Conservation (phyloP, 163 green algal genomes). For the Prototheca wickerhamii region DNA sequence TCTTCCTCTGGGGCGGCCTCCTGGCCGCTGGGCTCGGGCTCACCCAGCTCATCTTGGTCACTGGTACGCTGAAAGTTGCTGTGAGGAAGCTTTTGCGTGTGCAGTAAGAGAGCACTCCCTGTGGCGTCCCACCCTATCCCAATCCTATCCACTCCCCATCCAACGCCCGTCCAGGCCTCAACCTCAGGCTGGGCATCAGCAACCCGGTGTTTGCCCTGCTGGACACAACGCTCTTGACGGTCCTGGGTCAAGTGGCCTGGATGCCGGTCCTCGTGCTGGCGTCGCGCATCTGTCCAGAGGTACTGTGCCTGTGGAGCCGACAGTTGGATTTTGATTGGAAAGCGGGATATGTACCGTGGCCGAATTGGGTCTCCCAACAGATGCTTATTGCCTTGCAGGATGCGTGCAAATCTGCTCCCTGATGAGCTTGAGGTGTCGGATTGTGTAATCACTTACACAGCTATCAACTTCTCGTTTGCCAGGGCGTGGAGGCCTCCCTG, state of each 20-base stretch:
- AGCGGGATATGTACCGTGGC: background rate
- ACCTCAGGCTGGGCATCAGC: conserved; percentile 70
- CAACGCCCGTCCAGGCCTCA: conserved; percentile 34
- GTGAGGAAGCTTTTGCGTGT: background rate
- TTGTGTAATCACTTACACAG: too few relatives aligned
- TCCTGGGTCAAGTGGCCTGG: conserved; percentile 83
- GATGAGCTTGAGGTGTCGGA: too few relatives aligned
- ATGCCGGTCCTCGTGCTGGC: conserved; percentile 96
- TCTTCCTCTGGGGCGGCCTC: conserved; percentile 72
- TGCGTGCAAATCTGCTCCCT: too few relatives aligned
- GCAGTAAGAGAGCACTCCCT: background rate
- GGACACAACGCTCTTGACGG: conserved; percentile 82
- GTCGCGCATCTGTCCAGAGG: conserved; percentile 80
- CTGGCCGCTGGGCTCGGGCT: conserved; percentile 59
- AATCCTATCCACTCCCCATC: background rate
- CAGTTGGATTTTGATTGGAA: background rate
- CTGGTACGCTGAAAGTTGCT: conserved; percentile 18
- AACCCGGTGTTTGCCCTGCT: conserved; percentile 89
- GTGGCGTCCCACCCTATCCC: background rate
- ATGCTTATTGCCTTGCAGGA: too few relatives aligned
- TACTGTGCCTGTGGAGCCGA: background rate
- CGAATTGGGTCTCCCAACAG: too few relatives aligned
- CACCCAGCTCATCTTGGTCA: conserved; percentile 71
- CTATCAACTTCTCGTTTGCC: background rate
- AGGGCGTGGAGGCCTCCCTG: conserved; percentile 89